Evolutionary conservation across 2,329 filamentous ascomycete genomes (phyloP).

Genomic region (Stachybotrys chartarum): DNA sequence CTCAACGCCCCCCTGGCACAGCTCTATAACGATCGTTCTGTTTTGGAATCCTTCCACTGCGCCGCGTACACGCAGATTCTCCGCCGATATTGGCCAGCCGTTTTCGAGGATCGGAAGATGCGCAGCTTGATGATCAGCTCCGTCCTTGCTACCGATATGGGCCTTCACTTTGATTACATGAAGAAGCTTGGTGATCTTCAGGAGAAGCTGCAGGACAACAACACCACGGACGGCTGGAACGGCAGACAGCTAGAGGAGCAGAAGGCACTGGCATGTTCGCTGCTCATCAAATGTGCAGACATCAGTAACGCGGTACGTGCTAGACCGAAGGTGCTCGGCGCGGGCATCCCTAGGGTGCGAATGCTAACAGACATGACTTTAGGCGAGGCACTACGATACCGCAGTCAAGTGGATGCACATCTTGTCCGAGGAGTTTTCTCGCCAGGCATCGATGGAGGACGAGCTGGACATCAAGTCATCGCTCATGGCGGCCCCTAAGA

Average conservation of each 20-base stretch:
- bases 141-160: constrained; percentile 98
- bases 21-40: constrained; percentile 93
- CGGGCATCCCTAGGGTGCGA: not conserved
- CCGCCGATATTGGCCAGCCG: constrained; percentile 80
- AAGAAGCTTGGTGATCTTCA: constrained; percentile 75
- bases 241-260: constrained; percentile 69
- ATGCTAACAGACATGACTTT: constrained; percentile 5
- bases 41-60: constrained; percentile 95
- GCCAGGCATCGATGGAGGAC: constrained; percentile 85
- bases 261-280: constrained; percentile 73
- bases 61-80: constrained; percentile 95
- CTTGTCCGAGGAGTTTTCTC: constrained; percentile 89
- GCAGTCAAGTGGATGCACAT: constrained; percentile 88
- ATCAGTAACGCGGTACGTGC: constrained; percentile 91
- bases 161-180: constrained; percentile 95
- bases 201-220: constrained; percentile 63
- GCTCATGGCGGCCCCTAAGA: constrained; percentile 75
- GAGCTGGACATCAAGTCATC: constrained; percentile 84
- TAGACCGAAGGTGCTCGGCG: not conserved
- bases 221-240: constrained; percentile 66
- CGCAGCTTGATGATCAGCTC: constrained; percentile 91
- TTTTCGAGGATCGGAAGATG: constrained; percentile 72
- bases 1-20: constrained; percentile 90
- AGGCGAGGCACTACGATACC: constrained; percentile 77
- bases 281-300: constrained; percentile 96